Evolutionary conservation across 2,329 filamentous ascomycete species (phyloP).

Genomic region (Cadophora sp.): DNA sequence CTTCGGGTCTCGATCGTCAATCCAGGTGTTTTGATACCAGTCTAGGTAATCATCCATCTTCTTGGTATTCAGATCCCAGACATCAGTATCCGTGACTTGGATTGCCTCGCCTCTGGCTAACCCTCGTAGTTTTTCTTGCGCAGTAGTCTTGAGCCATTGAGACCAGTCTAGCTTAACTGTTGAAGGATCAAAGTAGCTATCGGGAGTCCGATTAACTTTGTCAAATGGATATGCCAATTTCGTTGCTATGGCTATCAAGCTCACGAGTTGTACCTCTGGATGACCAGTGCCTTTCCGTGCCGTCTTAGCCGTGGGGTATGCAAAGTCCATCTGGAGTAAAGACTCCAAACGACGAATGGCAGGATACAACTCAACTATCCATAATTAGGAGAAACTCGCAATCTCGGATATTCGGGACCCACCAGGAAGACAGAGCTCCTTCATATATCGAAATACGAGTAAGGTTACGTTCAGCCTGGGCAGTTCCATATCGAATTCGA

Average conservation of each 20-base stretch:
- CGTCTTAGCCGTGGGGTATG: slow-evolving; percentile 58
- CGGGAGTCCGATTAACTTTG: slow-evolving; percentile 56
- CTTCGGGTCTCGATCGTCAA: slow-evolving; percentile 52
- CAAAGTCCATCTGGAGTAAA: slow-evolving; percentile 56
- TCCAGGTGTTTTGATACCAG: slow-evolving; percentile 76
- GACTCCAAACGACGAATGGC: slow-evolving; percentile 60
- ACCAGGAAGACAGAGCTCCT: slow-evolving; percentile 78
- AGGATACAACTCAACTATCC: slow-evolving; percentile 67
- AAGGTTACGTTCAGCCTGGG: slow-evolving; percentile 75
- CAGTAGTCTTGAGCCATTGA: slow-evolving; percentile 65
- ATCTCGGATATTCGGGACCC: slow-evolving; percentile 41
- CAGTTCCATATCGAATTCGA: slow-evolving; percentile 73
- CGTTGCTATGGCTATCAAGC: slow-evolving; percentile 74
- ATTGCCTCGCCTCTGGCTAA: slow-evolving; percentile 54
- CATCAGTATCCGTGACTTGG: slow-evolving; percentile 64
- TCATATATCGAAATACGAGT: slow-evolving; percentile 72
- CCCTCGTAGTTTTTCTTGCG: slow-evolving; percentile 39
- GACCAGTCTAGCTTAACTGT: slow-evolving; percentile 74
- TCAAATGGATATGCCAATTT: slow-evolving; percentile 84
- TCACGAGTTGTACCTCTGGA: slow-evolving; percentile 78
- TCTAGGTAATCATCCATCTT: slow-evolving; percentile 79
- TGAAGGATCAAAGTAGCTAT: slow-evolving; percentile 60
- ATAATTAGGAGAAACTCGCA: slow-evolving; percentile 31
- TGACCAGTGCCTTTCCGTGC: slow-evolving; percentile 58
- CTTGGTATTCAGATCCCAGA: slow-evolving; percentile 64